phyloP scores from a whole-genome alignment of 345 rosid genomes.

The Capsella bursapastoris region DNA sequence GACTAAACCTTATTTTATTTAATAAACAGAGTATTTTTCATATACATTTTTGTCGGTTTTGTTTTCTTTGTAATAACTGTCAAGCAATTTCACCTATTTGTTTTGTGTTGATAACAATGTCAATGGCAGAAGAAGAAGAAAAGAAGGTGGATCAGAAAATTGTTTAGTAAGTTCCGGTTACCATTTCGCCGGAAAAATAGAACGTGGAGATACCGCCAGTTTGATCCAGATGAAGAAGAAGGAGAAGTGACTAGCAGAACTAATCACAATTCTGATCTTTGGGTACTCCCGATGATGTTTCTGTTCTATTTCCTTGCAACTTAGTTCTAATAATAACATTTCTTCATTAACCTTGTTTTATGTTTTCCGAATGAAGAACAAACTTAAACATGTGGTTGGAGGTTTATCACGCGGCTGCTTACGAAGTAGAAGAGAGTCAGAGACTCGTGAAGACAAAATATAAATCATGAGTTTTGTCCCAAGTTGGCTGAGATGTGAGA shows the following conservation, averaged over 20 bases:
- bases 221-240: slow-evolving; percentile 42
- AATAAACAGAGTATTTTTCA: too few relatives aligned
- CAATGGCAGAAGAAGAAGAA: slow-evolving; percentile 29
- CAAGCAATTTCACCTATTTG: background rate
- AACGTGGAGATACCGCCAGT: slow-evolving; percentile 27
- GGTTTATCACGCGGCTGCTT: slow-evolving; percentile 38
- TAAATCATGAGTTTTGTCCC: background rate
- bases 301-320: background rate
- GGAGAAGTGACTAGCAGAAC: slow-evolving; percentile 30
- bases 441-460: slow-evolving; percentile 25
- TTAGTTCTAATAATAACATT: background rate
- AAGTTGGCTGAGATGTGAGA: background rate
- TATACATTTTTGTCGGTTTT: too few relatives aligned
- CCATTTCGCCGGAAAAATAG: slow-evolving; percentile 30
- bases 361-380: slow-evolving; percentile 32
- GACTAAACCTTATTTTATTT: too few relatives aligned
- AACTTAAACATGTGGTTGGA: slow-evolving; percentile 36
- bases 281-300: slow-evolving; percentile 21
- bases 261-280: slow-evolving; percentile 21
- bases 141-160: slow-evolving; percentile 31
- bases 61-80: background rate
- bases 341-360: background rate
- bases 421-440: slow-evolving; percentile 37
- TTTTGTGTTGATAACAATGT: slow-evolving; percentile 2
- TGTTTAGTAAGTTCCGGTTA: slow-evolving; percentile 35